Conservation (phyloP, 495 filamentous ascomycete species). For the Tuber indicum region DNA sequence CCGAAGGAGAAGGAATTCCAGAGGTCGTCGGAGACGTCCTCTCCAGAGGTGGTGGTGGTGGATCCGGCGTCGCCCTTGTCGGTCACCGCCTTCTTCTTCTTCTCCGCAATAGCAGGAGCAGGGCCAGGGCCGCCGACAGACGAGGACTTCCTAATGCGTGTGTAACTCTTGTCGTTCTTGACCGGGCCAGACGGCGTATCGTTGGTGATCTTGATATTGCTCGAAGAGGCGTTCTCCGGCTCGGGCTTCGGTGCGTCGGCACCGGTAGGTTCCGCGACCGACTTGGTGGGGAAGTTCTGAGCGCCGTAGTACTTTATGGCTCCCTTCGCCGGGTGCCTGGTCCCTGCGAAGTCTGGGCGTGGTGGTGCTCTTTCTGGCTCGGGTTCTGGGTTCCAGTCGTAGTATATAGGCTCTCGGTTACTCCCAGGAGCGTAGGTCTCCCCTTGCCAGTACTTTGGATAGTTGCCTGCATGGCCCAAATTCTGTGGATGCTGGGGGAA, state of each 20-base stretch:
- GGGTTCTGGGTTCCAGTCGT: not conserved
- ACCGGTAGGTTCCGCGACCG: not conserved
- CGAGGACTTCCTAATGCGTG: slow-evolving; percentile 23
- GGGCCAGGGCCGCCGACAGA: slow-evolving; percentile 9
- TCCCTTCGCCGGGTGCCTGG: slow-evolving; percentile 27
- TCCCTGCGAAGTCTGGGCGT: slow-evolving; percentile 21
- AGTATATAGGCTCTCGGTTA: slow-evolving; percentile 8
- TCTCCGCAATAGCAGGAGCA: not conserved
- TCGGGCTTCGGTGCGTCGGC: slow-evolving; percentile 1
- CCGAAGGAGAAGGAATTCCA: slow-evolving; percentile 38
- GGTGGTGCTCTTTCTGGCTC: not conserved
- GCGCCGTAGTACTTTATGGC: slow-evolving; percentile 31
- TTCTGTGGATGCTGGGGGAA: slow-evolving; percentile 40
- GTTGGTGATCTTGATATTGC: slow-evolving; percentile 30
- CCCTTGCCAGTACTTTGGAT: slow-evolving; percentile 40
- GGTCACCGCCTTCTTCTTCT: slow-evolving; percentile 7
- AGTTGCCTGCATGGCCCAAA: slow-evolving; percentile 33
- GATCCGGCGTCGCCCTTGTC: slow-evolving; percentile 27
- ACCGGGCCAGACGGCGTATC: slow-evolving; percentile 14
- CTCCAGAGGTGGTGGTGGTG: not conserved
- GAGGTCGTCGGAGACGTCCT: slow-evolving; percentile 34
- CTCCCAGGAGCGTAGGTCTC: slow-evolving; percentile 22
- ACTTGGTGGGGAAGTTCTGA: slow-evolving; percentile 15
- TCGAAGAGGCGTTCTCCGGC: slow-evolving; percentile 1
- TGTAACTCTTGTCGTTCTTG: slow-evolving; percentile 28